Conservation (phyloP, 345 rosid species). For the Populus davidiana region DNA sequence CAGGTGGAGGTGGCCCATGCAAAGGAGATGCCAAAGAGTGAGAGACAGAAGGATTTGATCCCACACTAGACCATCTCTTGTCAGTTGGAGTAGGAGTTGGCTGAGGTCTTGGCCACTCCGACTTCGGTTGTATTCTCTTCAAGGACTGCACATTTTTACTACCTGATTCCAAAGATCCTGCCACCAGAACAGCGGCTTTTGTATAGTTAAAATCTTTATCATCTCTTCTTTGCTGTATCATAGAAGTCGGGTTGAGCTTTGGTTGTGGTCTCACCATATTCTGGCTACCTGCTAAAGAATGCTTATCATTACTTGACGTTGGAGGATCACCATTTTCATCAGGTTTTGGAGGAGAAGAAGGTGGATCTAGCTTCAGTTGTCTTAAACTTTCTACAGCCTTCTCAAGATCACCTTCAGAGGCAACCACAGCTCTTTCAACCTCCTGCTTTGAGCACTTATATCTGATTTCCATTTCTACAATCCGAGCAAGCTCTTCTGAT, state of each 20-base stretch:
- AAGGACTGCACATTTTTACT: conserved; percentile 46
- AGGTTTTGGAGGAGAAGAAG: conserved; percentile 44
- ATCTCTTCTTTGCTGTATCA: conserved; percentile 53
- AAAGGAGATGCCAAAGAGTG: conserved; percentile 53
- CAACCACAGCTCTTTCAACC: conserved; percentile 74
- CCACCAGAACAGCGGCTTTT: conserved; percentile 34
- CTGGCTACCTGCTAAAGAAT: conserved; percentile 31
- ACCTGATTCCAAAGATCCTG: conserved; percentile 35
- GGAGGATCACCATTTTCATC: conserved; percentile 61
- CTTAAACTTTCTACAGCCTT: conserved; percentile 55
- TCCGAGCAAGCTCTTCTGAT: conserved; percentile 74
- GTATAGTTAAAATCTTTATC: conserved; percentile 63
- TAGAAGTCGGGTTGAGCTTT: conserved; percentile 28
- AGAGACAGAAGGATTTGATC: conserved; percentile 45
- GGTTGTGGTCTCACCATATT: conserved; percentile 39
- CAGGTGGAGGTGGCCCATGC: conserved; percentile 47
- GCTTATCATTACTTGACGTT: conserved; percentile 34
- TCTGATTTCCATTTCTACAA: conserved; percentile 58
- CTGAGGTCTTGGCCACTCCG: conserved; percentile 68
- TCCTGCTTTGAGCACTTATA: conserved; percentile 70
- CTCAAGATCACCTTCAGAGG: conserved; percentile 71
- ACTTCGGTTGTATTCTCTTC: conserved; percentile 52
- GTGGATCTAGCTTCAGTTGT: conserved; percentile 46
- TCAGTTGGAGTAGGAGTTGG: conserved; percentile 44
- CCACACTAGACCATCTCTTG: conserved; percentile 54